phyloP scores from a whole-genome alignment of 352 stramenopile species.

The Phytophthora hibernalis region DNA sequence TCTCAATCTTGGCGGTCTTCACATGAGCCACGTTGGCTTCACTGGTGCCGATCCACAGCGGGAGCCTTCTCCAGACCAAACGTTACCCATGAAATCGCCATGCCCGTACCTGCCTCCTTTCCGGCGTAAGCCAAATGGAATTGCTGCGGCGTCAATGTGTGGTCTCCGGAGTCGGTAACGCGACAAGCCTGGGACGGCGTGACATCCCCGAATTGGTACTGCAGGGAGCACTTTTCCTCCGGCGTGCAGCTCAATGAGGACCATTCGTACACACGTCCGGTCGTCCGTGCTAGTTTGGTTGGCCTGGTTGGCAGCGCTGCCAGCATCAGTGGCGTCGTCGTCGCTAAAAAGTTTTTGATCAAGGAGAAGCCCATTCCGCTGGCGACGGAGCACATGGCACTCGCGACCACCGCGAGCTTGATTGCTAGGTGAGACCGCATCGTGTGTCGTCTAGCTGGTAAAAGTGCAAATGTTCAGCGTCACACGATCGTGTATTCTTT shows the following conservation, averaged over 20 bases:
- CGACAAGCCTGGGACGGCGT: conserved; percentile 58
- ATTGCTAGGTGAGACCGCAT: conserved; percentile 21
- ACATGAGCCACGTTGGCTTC: conserved; percentile 21
- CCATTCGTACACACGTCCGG: conserved; percentile 43
- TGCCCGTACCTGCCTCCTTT: conserved; percentile 33
- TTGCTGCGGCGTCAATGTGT: conserved; percentile 46
- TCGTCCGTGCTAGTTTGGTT: conserved; percentile 40
- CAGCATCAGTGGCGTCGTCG: conserved; percentile 28
- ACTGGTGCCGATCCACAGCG: conserved; percentile 44
- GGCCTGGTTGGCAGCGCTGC: not conserved
- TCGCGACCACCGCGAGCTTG: conserved; percentile 27
- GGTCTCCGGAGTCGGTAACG: conserved; percentile 33
- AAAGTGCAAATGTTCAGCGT: conserved; percentile 23
- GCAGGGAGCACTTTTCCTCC: conserved; percentile 42
- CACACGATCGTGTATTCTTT: not conserved
- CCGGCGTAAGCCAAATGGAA: conserved; percentile 60
- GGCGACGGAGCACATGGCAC: conserved; percentile 20
- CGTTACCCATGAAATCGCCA: conserved; percentile 53
- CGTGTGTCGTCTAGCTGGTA: conserved; percentile 16
- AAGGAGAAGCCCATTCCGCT: conserved; percentile 11
- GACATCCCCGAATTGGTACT: conserved; percentile 54
- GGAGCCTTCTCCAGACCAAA: conserved; percentile 36
- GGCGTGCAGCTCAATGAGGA: conserved; percentile 36
- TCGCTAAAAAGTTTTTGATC: conserved; percentile 35
- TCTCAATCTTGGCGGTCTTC: conserved; percentile 32